Evolutionary conservation across 306 rosid species (phyloP).

Genomic region (Cercis canadensis): DNA sequence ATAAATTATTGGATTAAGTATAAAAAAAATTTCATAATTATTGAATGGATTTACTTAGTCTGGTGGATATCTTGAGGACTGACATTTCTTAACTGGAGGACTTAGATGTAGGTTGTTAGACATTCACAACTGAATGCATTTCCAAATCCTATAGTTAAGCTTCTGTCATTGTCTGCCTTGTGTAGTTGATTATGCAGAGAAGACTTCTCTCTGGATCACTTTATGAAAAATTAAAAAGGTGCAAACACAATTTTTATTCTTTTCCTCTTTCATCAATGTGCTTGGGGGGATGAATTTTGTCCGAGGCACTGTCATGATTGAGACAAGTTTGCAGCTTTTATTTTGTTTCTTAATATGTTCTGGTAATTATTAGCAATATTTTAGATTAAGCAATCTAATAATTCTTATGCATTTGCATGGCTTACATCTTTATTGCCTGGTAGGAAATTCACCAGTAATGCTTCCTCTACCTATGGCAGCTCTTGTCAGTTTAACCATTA

Average conservation of each 20-base stretch:
- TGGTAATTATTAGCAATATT: slow-evolving; percentile 16
- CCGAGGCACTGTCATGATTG: slow-evolving; percentile 6
- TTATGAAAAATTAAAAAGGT: no score
- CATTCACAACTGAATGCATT: no score
- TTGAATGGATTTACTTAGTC: no score
- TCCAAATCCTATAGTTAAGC: no score
- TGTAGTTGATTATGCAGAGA: no score
- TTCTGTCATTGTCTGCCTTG: no score
- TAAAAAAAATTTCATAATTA: no score
- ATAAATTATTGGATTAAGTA: no score
- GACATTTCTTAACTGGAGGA: no score
- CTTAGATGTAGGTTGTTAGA: no score
- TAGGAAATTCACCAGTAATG: slow-evolving; percentile 58
- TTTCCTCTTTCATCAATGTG: not conserved
- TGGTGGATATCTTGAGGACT: no score
- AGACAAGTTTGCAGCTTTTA: slow-evolving; percentile 16
- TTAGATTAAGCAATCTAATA: slow-evolving; percentile 28
- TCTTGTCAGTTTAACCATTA: slow-evolving; percentile 81
- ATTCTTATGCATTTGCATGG: slow-evolving; percentile 33
- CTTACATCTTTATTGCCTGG: slow-evolving; percentile 42
- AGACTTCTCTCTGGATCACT: no score
- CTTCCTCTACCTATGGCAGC: slow-evolving; percentile 91
- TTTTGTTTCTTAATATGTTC: slow-evolving; percentile 18
- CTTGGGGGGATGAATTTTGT: slow-evolving; percentile 18
- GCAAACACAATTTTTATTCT: not conserved